Evolutionary conservation across 2,329 filamentous ascomycete species (phyloP).

Genomic region (Incumbomyces lentus): DNA sequence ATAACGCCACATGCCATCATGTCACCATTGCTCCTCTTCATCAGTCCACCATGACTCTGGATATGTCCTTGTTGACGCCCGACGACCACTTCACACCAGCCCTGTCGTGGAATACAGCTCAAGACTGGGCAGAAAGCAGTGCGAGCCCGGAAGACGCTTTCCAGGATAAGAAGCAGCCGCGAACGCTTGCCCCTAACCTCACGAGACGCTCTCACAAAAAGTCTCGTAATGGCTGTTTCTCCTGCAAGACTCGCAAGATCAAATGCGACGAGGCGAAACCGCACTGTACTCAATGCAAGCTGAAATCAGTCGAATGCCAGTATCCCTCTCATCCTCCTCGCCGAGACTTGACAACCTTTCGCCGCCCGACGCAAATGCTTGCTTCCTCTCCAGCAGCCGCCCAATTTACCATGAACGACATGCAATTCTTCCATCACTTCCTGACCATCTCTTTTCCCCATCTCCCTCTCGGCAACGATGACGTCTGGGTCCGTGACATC

Average conservation of each 20-base stretch:
- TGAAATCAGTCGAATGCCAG: conserved; percentile 25
- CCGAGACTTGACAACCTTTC: conserved; percentile 10
- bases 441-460: conserved; percentile 47
- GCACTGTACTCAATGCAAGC: conserved; percentile 28
- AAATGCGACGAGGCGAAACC: conserved; percentile 35
- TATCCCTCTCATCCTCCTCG: conserved; percentile 21
- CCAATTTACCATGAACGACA: conserved; percentile 34
- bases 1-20: not conserved
- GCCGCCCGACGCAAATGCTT: conserved; percentile 10
- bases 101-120: not conserved
- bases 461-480: conserved; percentile 54
- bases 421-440: conserved; percentile 46
- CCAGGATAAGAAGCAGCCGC: conserved; percentile 8
- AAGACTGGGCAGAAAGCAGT: conserved; percentile 4
- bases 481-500: conserved; percentile 57
- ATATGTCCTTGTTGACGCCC: conserved; percentile 4
- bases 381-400: conserved; percentile 13
- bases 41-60: not conserved
- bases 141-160: conserved; percentile 2
- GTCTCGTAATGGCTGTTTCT: conserved; percentile 31
- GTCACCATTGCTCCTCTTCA: not conserved
- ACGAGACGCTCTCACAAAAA: conserved; percentile 29
- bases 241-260: conserved; percentile 36
- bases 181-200: conserved; percentile 20
- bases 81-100: conserved; percentile 6